Evolutionary conservation across 2,329 filamentous ascomycete genomes (phyloP).

Genomic region (Cytospora schulzeri): DNA sequence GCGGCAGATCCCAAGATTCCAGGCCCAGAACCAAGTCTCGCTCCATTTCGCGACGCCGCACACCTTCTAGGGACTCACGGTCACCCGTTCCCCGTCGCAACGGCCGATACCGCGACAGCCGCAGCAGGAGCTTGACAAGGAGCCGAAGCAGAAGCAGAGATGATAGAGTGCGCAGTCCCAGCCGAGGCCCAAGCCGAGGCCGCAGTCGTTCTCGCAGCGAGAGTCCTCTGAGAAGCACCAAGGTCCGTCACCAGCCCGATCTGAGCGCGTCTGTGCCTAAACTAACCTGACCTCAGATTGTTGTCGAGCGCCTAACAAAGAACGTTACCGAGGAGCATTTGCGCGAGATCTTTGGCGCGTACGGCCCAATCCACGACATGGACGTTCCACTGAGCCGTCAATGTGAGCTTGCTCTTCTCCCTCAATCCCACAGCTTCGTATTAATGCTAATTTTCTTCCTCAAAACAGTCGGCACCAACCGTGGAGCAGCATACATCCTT

Average conservation of each 20-base stretch:
- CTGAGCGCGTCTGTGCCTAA: constrained; percentile 16
- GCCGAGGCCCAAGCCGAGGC: constrained; percentile 37
- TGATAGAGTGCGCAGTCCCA: constrained; percentile 39
- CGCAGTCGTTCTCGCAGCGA: constrained; percentile 41
- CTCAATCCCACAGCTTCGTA: background rate
- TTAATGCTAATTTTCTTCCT: background rate
- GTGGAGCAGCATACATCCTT: constrained; percentile 90
- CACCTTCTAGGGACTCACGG: constrained; percentile 31
- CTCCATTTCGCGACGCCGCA: constrained; percentile 27
- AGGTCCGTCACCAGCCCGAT: constrained; percentile 42
- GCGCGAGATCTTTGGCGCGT: constrained; percentile 87
- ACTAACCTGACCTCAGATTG: constrained; percentile 62
- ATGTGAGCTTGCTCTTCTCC: constrained; percentile 57
- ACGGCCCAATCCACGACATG: constrained; percentile 82
- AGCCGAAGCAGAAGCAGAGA: constrained; percentile 38
- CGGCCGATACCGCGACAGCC: constrained; percentile 39
- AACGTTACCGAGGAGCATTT: constrained; percentile 90
- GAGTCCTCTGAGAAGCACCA: constrained; percentile 51
- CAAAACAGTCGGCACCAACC: constrained; percentile 67
- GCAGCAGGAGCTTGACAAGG: constrained; percentile 33
- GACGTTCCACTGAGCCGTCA: constrained; percentile 87
- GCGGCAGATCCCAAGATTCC: constrained; percentile 25
- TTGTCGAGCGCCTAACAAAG: constrained; percentile 93
- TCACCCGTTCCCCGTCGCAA: constrained; percentile 42
- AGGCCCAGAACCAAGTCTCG: constrained; percentile 28